Percentiles rank a stretch among this genome's conserved stretches.
Evolutionary conservation across 31 red algal genomes (phyloP).

Genomic region (Odonthalia washingtoniensis): DNA sequence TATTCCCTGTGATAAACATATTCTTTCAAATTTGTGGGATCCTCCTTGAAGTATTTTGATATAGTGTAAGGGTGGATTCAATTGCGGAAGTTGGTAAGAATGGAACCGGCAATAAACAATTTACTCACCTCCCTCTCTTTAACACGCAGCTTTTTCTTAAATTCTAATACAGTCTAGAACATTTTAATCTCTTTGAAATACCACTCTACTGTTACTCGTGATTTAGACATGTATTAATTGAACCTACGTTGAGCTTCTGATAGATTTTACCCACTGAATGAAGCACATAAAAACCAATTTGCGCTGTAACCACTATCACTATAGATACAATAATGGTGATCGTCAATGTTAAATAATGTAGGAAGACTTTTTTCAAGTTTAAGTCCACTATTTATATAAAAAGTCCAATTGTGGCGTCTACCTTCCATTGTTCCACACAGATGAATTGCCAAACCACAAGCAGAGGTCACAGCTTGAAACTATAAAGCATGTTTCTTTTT

Average conservation of each 20-base stretch:
- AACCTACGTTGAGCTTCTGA: background rate
- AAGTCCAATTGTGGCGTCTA: no score
- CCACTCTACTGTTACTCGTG: constrained; percentile 2
- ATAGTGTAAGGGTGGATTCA: constrained; percentile 25
- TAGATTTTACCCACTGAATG: background rate
- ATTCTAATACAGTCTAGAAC: constrained; percentile 21
- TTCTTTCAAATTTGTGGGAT: constrained; percentile 19
- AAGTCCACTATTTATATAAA: background rate
- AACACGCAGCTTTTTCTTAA: constrained; percentile 27
- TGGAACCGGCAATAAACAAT: background rate
- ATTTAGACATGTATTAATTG: background rate
- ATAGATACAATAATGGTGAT: background rate
- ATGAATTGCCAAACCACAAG: background rate
- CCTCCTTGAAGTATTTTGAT: constrained; percentile 20
- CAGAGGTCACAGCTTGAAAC: background rate
- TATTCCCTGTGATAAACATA: no score
- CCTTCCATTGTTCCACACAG: background rate
- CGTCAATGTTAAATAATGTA: background rate
- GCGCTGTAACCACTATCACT: background rate
- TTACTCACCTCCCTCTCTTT: background rate
- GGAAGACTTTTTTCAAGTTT: background rate
- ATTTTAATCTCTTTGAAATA: constrained; percentile 45
- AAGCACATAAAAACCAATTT: background rate
- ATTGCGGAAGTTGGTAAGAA: constrained; percentile 8
- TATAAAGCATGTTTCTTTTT: background rate